Evolutionary conservation across 805 yeast species (phyloP).

Genomic region (Barnettozyma wickerhamii): DNA sequence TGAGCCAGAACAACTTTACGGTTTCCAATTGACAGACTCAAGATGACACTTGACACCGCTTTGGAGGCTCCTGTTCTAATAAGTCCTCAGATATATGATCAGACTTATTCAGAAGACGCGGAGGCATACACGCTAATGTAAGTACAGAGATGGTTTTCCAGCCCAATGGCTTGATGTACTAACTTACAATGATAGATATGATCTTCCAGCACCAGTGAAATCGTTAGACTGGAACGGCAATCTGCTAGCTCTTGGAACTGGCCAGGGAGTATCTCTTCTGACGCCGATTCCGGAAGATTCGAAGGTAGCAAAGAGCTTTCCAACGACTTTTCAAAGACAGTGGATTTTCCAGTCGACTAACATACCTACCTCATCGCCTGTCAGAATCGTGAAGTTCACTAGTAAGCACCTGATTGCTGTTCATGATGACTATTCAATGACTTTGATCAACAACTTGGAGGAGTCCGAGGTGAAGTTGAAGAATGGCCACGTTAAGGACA

Average conservation of each 20-base stretch:
- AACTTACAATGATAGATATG: conserved; percentile 13
- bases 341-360: conserved; percentile 23
- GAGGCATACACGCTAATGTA: conserved; percentile 23
- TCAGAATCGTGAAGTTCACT: conserved; percentile 15
- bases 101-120: conserved; percentile 10
- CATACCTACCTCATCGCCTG: conserved; percentile 12
- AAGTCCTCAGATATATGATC: conserved; percentile 22
- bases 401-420: conserved; percentile 18
- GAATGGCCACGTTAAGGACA: conserved; percentile 21
- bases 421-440: conserved; percentile 18
- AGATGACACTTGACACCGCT: conserved; percentile 4
- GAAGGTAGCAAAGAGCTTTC: conserved; percentile 20
- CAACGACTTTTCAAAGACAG: conserved; percentile 20
- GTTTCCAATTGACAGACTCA: neutral
- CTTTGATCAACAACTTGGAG: conserved; percentile 19
- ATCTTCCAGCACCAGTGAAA: conserved; percentile 14
- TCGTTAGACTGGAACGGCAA: conserved; percentile 24
- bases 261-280: conserved; percentile 19
- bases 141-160: conserved; percentile 3
- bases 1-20: no score
- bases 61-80: conserved; percentile 18
- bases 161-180: neutral
- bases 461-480: conserved; percentile 10
- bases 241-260: conserved; percentile 18
- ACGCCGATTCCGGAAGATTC: conserved; percentile 22